Evolutionary conservation across 768 basidiomycete species (phyloP), one percentile per base, ranked within the genome.

Genomic region (Trametes cinnabarina): DNA sequence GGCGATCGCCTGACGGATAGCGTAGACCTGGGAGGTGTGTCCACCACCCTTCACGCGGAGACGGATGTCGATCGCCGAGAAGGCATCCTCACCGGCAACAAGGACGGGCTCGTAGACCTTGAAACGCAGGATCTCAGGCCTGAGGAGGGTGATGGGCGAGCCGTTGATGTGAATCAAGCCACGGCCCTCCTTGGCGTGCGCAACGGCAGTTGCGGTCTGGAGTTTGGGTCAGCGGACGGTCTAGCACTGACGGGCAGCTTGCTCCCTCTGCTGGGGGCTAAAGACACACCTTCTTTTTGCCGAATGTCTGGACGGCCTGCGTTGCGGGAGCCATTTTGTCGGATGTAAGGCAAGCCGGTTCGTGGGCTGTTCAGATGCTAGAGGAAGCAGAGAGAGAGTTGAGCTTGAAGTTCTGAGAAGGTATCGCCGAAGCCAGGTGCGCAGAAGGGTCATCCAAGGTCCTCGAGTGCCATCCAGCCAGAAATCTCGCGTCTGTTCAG

Each of bases 41-140:
- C 97, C 97, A 83, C 97, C 97, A 73, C 97, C 97, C 77, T 94
- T 95, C 65, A 97, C 96, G 49, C 95, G 92, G 53, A 98, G 92
- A 66, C 96, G 92, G 76, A 99, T 94, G 79, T 99, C 96, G 67
- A 98, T 82, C 64, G 81, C 79, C 57, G 81, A 76, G 72, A 98
- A 94, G 37, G 89, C 82, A 44, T 97, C 94, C 70, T 93, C 90
- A 61, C 94, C 93, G 59, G 88, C 88, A 57, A 97, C 90, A 66
- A 99, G 90, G 71, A 99, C 81, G 60, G 97, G 90, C 76, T 98
- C 96, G 78, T 98, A 99, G 67, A 98, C 85, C 82, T 99, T 99
- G 79, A 96, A 86, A 66, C 97, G 94, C 67, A 99, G 83, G 73
- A 97, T 89, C 75, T 93, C 91, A 53, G 97, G 94, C 74, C 91